phyloP scores from a whole-genome alignment of 352 stramenopile genomes.

The Pythium dissimile region DNA sequence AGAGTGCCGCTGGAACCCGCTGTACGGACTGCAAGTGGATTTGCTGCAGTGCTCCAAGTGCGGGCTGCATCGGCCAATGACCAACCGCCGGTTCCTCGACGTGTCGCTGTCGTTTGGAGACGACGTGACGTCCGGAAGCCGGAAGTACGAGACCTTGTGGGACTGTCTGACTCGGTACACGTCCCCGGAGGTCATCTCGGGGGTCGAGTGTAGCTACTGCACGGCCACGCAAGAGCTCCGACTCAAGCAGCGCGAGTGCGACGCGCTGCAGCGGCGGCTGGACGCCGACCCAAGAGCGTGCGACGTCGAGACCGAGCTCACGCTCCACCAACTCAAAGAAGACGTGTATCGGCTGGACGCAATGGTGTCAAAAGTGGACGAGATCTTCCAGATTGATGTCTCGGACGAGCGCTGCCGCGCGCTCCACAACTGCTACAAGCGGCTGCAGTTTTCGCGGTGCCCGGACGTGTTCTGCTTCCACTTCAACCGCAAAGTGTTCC shows the following conservation, averaged over 20 bases:
- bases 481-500: slow-evolving; percentile 86
- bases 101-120: slow-evolving; percentile 69
- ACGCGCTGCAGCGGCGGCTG: slow-evolving; percentile 25
- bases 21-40: slow-evolving; percentile 79
- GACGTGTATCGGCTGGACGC: slow-evolving; percentile 58
- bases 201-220: slow-evolving; percentile 74
- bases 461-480: slow-evolving; percentile 87
- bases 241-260: slow-evolving; percentile 22
- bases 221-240: slow-evolving; percentile 54
- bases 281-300: slow-evolving; percentile 5
- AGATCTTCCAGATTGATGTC: slow-evolving; percentile 21
- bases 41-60: slow-evolving; percentile 73
- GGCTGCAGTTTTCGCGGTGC: slow-evolving; percentile 72
- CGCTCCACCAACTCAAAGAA: slow-evolving; percentile 55
- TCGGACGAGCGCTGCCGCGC: slow-evolving; percentile 27
- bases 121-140: slow-evolving; percentile 12
- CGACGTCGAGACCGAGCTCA: slow-evolving; percentile 49
- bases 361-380: slow-evolving; percentile 23
- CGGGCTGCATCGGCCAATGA: slow-evolving; percentile 58
- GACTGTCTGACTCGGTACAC: slow-evolving; percentile 70
- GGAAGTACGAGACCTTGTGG: slow-evolving; percentile 37
- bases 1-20: slow-evolving; percentile 65
- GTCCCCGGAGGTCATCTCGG: slow-evolving; percentile 60
- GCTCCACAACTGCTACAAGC: slow-evolving; percentile 58
- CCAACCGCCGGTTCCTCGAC: slow-evolving; percentile 74